These are phyloP conservation scores for Rhizomucor pusillus DNA, from an alignment of 371 early-diverging fungal genomes.

Conservation along the genomic window DNA sequence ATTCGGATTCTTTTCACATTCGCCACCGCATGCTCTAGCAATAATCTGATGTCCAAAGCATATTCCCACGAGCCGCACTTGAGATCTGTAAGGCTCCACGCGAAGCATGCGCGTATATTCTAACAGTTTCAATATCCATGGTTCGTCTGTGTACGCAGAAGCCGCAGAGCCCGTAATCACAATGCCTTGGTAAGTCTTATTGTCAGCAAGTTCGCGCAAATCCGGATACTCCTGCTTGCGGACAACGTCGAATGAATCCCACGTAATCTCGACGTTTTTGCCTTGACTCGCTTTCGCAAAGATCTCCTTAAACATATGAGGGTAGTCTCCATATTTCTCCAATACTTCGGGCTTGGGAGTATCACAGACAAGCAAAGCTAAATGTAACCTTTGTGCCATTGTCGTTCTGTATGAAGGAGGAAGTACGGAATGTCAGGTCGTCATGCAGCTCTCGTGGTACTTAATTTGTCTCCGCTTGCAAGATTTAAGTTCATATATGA, in stretches of 20 bases:
- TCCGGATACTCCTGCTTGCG: conserved; percentile 39
- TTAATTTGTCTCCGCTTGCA: no score
- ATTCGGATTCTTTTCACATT: conserved; percentile 48
- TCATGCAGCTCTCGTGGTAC: no score
- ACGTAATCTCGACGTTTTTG: conserved; percentile 21
- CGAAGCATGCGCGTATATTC: conserved; percentile 40
- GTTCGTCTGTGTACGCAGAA: conserved; percentile 43
- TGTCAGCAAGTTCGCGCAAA: conserved; percentile 23
- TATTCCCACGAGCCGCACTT: conserved; percentile 50
- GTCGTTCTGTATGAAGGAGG: conserved; percentile 3
- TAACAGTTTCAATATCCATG: conserved; percentile 62
- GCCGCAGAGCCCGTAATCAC: conserved; percentile 34
- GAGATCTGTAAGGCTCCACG: conserved; percentile 8
- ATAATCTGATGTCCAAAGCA: conserved; percentile 83
- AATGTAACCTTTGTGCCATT: conserved; percentile 15
- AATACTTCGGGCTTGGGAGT: conserved; percentile 50
- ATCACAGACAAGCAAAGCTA: conserved; percentile 56
- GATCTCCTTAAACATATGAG: conserved; percentile 28
- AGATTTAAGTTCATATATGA: no score
- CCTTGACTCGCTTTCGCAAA: conserved; percentile 31
- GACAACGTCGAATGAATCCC: conserved; percentile 44
- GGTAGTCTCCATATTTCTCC: conserved; percentile 55
- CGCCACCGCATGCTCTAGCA: conserved; percentile 62
- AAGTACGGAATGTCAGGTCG: background rate
- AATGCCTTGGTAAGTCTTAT: conserved; percentile 24